These are phyloP conservation scores for Artemisia tridentata DNA, from an alignment of 129 eudicot species.

Conservation along the genomic window DNA sequence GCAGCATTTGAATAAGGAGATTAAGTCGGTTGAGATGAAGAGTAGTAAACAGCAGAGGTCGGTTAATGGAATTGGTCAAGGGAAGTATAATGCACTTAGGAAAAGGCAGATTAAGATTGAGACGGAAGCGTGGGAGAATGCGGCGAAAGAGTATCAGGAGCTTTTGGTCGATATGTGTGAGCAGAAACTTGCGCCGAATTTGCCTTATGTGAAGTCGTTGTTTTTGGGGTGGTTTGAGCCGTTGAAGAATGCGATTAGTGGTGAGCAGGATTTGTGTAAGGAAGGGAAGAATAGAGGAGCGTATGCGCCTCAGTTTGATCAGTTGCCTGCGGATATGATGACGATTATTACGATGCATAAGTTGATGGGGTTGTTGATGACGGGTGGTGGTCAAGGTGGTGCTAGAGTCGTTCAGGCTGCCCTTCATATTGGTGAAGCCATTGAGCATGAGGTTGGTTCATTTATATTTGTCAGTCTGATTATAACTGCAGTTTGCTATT, in stretches of 20 bases:
- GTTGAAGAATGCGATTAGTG: conserved; percentile 62
- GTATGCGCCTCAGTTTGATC: conserved; percentile 68
- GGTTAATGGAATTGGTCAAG: conserved; percentile 59
- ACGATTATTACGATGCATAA: conserved; percentile 92
- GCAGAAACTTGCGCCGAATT: conserved; percentile 93
- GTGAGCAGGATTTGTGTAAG: conserved; percentile 72
- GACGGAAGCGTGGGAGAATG: conserved; percentile 90
- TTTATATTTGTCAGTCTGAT: conserved; percentile 2
- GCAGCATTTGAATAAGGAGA: conserved; percentile 40
- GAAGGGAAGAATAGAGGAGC: conserved; percentile 55
- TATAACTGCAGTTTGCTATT: too few relatives aligned
- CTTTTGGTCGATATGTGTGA: conserved; percentile 90
- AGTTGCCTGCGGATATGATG: conserved; percentile 95
- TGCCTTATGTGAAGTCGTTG: conserved; percentile 92
- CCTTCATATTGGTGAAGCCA: conserved; percentile 83
- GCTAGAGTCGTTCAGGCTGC: conserved; percentile 84
- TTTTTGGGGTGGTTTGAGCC: conserved; percentile 99
- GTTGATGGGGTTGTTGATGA: conserved; percentile 88
- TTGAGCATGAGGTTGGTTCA: conserved; percentile 79
- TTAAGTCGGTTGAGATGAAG: conserved; percentile 21
- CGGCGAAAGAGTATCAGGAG: conserved; percentile 90
- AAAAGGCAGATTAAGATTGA: conserved; percentile 74
- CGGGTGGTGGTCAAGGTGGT: conserved; percentile 71
- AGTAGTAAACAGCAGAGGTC: conserved; percentile 31
- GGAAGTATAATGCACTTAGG: conserved; percentile 55